A percentile compares a stretch with the other conserved stretches of the same genome.
These are phyloP conservation scores for Pythium brachiatum DNA, from an alignment of 352 stramenopile genomes.

Conservation along the genomic window DNA sequence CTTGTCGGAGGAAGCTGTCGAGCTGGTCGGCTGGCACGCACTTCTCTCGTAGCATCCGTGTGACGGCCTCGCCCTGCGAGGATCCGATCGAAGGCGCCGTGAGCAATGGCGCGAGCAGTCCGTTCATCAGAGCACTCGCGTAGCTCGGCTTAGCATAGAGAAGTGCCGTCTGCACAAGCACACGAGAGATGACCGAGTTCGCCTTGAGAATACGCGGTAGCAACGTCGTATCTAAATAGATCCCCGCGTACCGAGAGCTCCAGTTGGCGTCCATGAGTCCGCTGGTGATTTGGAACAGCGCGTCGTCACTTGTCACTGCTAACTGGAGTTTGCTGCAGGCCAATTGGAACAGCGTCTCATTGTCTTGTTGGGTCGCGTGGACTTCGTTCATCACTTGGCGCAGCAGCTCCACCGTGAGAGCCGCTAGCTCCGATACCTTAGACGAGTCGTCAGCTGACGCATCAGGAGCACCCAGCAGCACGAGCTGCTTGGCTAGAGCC, in stretches of 20 bases:
- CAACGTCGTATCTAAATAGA: slow-evolving; percentile 57
- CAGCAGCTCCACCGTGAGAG: slow-evolving; percentile 37
- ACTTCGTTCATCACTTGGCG: slow-evolving; percentile 63
- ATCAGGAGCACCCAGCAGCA: slow-evolving; percentile 35
- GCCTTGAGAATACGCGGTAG: slow-evolving; percentile 54
- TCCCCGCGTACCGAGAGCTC: slow-evolving; percentile 61
- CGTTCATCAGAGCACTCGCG: slow-evolving; percentile 38
- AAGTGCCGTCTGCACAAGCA: slow-evolving; percentile 59
- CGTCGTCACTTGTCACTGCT: slow-evolving; percentile 50
- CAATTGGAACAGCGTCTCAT: slow-evolving; percentile 46
- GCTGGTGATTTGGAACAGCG: slow-evolving; percentile 56
- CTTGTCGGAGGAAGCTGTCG: slow-evolving; percentile 44
- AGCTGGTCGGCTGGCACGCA: slow-evolving; percentile 47
- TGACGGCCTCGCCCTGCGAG: slow-evolving; percentile 67
- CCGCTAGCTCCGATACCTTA: slow-evolving; percentile 28
- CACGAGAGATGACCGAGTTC: slow-evolving; percentile 68
- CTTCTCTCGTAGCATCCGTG: slow-evolving; percentile 53
- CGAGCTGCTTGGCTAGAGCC: slow-evolving; percentile 44
- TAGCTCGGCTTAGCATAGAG: slow-evolving; percentile 50
- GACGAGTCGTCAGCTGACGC: slow-evolving; percentile 23
- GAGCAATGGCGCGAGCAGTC: slow-evolving; percentile 55
- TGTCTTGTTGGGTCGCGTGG: slow-evolving; percentile 48
- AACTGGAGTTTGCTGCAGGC: slow-evolving; percentile 52
- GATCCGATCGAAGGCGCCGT: slow-evolving; percentile 33
- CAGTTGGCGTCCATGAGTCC: slow-evolving; percentile 61